phyloP scores from a whole-genome alignment of 2,329 filamentous ascomycete genomes.

The Bipolaris cookei region DNA sequence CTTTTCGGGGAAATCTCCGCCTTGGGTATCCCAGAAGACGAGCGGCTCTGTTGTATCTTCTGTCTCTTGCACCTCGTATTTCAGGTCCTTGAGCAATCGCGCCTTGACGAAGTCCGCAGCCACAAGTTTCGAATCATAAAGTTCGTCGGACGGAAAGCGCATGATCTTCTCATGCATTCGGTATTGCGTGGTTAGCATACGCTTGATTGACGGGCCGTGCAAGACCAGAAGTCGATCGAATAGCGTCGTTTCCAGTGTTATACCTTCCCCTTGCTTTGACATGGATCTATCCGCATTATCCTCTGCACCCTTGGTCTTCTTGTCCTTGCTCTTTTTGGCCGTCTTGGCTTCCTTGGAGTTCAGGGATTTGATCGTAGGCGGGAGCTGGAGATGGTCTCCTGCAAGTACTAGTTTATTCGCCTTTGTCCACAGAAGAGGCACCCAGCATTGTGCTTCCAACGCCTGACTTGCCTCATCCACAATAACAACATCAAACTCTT shows the following conservation, averaged over 20 bases:
- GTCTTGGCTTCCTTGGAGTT: conserved; percentile 51
- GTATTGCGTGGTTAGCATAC: conserved; percentile 96
- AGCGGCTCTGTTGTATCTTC: conserved; percentile 89
- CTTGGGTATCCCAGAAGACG: conserved; percentile 95
- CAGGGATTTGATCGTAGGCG: conserved; percentile 88
- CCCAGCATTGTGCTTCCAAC: conserved; percentile 96
- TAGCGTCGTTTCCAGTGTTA: conserved; percentile 83
- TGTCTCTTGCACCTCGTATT: conserved; percentile 76
- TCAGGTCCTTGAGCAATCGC: conserved; percentile 76
- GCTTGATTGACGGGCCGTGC: conserved; percentile 83
- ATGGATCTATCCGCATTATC: conserved; percentile 45
- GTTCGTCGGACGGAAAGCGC: conserved; percentile 86
- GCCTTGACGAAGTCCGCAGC: conserved; percentile 80
- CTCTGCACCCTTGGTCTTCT: conserved; percentile 43
- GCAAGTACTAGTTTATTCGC: conserved; percentile 85
- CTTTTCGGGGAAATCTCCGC: conserved; percentile 86
- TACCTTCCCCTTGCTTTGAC: conserved; percentile 47
- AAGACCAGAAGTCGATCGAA: conserved; percentile 87
- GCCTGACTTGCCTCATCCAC: conserved; percentile 97
- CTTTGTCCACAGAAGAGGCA: conserved; percentile 74
- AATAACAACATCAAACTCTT: conserved; percentile 90
- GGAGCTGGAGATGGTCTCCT: conserved; percentile 91
- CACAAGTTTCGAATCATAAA: conserved; percentile 82
- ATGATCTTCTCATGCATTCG: conserved; percentile 98
- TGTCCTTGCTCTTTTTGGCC: conserved; percentile 49